Conservation (phyloP, 78 protist genomes). For the Emiliania huxleyi region DNA sequence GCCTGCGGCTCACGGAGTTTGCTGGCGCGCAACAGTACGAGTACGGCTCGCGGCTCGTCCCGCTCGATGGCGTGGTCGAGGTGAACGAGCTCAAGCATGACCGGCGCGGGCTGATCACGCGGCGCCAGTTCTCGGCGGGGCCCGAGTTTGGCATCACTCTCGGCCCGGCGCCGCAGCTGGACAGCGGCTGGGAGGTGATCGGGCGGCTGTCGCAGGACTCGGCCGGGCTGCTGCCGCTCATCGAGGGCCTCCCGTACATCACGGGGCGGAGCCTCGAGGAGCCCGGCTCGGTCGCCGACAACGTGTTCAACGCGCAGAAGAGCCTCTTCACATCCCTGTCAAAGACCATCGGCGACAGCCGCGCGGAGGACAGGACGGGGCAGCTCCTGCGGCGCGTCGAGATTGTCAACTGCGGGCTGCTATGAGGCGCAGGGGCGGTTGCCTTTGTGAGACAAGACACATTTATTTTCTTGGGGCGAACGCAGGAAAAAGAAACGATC, state of each 20-base stretch:
- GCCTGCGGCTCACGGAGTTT: neutral
- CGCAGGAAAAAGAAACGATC: too few relatives aligned
- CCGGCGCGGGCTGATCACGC: conserved; percentile 29
- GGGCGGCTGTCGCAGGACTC: neutral
- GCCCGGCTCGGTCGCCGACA: neutral
- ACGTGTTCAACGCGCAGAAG: neutral
- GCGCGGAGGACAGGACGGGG: neutral
- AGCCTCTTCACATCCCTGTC: neutral
- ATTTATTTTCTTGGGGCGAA: too few relatives aligned
- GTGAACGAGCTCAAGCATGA: neutral
- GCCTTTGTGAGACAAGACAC: too few relatives aligned
- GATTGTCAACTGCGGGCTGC: neutral
- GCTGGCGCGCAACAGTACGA: neutral
- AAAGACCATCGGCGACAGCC: neutral
- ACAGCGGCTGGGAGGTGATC: neutral
- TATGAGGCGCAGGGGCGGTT: too few relatives aligned
- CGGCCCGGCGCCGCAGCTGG: neutral
- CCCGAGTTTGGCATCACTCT: neutral
- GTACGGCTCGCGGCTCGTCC: neutral
- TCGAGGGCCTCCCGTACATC: neutral
- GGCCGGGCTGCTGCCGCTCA: neutral
- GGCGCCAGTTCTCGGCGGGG: neutral
- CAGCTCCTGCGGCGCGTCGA: conserved; percentile 24
- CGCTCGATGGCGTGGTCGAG: neutral
- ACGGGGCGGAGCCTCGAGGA: neutral